These are phyloP conservation scores for Leishmania lainsoni DNA, from an alignment of 208 protist species.

Conservation along the genomic window DNA sequence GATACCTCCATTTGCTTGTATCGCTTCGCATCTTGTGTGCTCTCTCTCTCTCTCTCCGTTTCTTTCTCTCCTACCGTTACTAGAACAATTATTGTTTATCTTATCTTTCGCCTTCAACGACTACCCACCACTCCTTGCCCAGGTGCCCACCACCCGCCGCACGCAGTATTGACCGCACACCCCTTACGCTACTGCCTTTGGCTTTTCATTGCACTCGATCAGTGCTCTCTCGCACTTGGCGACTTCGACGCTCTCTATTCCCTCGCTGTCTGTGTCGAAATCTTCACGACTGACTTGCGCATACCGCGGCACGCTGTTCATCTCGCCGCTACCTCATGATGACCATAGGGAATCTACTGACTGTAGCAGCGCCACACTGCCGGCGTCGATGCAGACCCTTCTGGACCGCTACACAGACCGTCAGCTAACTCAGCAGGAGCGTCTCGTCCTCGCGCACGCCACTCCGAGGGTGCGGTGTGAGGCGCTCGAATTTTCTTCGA, in stretches of 20 bases:
- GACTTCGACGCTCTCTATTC: neutral
- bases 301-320: neutral
- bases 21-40: neutral
- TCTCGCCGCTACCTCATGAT: neutral
- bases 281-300: neutral
- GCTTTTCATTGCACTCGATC: neutral
- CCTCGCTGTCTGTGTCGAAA: neutral
- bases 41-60: neutral
- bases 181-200: neutral
- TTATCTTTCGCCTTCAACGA: neutral
- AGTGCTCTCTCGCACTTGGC: too few species aligned
- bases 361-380: slow-evolving; percentile 28
- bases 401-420: slow-evolving; percentile 42
- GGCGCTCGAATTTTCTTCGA: slow-evolving; percentile 70
- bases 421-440: slow-evolving; percentile 38
- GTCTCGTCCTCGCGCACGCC: slow-evolving; percentile 27
- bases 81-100: slow-evolving; percentile 7
- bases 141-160: neutral
- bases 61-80: slow-evolving; percentile 1
- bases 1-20: neutral
- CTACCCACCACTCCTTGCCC: neutral
- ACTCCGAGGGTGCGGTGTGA: slow-evolving; percentile 52
- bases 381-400: slow-evolving; percentile 65
- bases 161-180: neutral
- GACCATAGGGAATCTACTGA: neutral